Evolutionary conservation across 2,329 filamentous ascomycete genomes (phyloP), one percentile per base, ranked within the genome.

Genomic region (Neocucurbitaria cava): DNA sequence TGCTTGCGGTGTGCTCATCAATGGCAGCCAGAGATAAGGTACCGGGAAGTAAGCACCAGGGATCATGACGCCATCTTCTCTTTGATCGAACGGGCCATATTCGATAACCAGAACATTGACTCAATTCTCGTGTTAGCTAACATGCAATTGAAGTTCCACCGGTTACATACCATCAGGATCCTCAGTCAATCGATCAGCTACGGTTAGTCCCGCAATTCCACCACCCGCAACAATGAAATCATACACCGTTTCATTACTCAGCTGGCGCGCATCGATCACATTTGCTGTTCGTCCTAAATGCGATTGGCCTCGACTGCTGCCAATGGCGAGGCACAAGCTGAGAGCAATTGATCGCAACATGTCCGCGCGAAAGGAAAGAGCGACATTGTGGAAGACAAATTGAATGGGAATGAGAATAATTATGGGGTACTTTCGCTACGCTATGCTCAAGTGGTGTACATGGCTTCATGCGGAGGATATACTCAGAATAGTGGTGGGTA

Each of bases 81-180:
- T 39, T 36, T 65, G 39, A 44, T 70, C 66, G 33, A 71, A 65
- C 0, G 62, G 62, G 20, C 67, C 69, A 33, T 56, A 65, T 43
- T 72, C 69, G n/a, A 72, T 54, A 15, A 72, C 69, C 3, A 72
- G 57, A 1, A 71, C 67, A 11, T 54, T 60, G 3, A 59, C 66
- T 71, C 20, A 31, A 33, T 33, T 35, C n/a, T 24, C 17, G 3
- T 20, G 17, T n/a, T 1, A 43, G 17, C 31, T 33, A 23, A n/a
- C 24, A 10, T 3, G 47, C 17, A 15, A 24, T 21, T n/a, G 21
- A 46, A 43, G 17, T 20, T 42, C 0, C 33, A 13, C 24, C 11
- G 21, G 10, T 40, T n/a, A 31, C 26, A 13, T 58, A 62, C 59
- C 33, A 43, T 59, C 56, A 24, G 62, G 57, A 28, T 68, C 49